A percentile compares a stretch with the other conserved stretches of the same genome.
Conservation (phyloP, 345 rosid genomes). For the Corchorus capsularis region DNA sequence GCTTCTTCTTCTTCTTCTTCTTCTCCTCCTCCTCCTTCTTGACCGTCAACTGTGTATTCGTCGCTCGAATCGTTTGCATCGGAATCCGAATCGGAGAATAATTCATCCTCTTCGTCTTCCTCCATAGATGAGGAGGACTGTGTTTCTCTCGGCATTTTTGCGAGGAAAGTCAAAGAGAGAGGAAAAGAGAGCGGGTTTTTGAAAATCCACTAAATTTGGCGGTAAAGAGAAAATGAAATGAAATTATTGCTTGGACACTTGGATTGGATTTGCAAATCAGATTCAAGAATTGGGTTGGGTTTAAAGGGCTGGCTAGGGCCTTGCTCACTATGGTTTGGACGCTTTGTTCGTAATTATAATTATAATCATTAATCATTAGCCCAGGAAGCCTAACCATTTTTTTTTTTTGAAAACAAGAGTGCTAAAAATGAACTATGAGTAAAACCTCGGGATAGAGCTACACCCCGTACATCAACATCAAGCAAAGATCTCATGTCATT, state of each 20-base stretch:
- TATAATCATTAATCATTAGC: too few species aligned
- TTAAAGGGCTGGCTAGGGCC: background rate
- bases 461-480: too few species aligned
- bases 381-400: too few species aligned
- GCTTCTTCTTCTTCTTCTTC: constrained; percentile 35
- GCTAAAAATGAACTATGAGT: too few species aligned
- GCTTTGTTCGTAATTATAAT: too few species aligned
- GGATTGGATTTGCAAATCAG: background rate
- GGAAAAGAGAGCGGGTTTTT: background rate
- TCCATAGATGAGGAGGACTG: constrained; percentile 32
- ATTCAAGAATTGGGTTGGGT: background rate
- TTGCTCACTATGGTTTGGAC: too few species aligned
- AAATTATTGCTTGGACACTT: background rate
- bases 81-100: constrained; percentile 52
- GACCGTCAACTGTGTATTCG: constrained; percentile 37
- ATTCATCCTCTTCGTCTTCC: constrained; percentile 39
- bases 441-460: too few species aligned
- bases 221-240: constrained; percentile 16
- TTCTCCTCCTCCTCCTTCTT: constrained; percentile 32
- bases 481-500: too few species aligned
- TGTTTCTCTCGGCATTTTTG: background rate
- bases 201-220: constrained; percentile 26
- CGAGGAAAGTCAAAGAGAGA: background rate
- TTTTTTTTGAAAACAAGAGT: too few species aligned
- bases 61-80: constrained; percentile 55